Conservation (phyloP, 2,329 filamentous ascomycete genomes). For the Penicillium carneum region DNA sequence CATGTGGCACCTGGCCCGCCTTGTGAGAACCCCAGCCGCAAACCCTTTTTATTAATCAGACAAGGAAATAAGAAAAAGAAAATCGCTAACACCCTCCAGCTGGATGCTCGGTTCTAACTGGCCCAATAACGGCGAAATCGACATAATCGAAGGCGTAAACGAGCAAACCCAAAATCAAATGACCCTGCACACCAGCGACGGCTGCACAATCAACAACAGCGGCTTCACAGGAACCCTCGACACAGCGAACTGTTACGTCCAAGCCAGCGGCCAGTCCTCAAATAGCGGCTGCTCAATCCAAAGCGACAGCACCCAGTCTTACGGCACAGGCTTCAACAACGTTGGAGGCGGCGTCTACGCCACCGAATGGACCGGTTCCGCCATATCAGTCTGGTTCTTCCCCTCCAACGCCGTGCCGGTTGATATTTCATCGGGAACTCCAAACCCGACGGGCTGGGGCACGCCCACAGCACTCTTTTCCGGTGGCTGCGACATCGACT, state of each 20-base stretch:
- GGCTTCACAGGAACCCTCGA: conserved; percentile 59
- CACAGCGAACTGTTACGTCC: conserved; percentile 65
- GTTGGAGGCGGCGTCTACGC: conserved; percentile 74
- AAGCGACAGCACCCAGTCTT: conserved; percentile 60
- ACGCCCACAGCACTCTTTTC: conserved; percentile 72
- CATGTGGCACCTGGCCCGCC: conserved; percentile 77
- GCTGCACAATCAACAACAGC: conserved; percentile 64
- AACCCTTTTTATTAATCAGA: neutral
- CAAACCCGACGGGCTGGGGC: conserved; percentile 74
- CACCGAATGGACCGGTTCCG: conserved; percentile 75
- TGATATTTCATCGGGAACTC: conserved; percentile 66
- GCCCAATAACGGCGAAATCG: conserved; percentile 76
- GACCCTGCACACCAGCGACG: conserved; percentile 71
- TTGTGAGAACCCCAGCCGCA: conserved; percentile 47
- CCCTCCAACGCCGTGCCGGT: conserved; percentile 69
- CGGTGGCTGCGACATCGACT: conserved; percentile 73
- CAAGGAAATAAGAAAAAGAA: no score
- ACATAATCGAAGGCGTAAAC: conserved; percentile 82
- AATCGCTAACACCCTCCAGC: conserved; percentile 22
- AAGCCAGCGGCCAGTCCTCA: conserved; percentile 51
- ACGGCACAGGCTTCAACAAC: conserved; percentile 74
- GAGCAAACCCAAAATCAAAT: conserved; percentile 65
- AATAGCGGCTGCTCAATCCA: conserved; percentile 67
- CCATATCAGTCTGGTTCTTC: conserved; percentile 85
- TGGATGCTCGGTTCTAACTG: conserved; percentile 71